These are phyloP conservation scores for Dactylellina leptospora DNA, from an alignment of 2,329 filamentous ascomycete species.

Conservation along the genomic window DNA sequence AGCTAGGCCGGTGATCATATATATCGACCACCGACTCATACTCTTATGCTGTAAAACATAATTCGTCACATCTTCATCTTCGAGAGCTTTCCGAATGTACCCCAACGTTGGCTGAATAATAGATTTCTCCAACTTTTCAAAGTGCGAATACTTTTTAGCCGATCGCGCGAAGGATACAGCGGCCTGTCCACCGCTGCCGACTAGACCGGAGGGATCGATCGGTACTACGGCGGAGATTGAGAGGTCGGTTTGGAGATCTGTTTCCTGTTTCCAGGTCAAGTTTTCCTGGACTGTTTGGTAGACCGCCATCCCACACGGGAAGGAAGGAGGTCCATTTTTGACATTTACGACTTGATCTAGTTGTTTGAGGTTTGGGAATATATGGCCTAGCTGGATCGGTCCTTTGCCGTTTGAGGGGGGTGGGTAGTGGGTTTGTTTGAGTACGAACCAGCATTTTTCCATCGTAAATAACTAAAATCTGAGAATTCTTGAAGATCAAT, in stretches of 20 bases:
- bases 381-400: not conserved
- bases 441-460: conserved; percentile 19
- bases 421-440: conserved; percentile 4
- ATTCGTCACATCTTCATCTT: not conserved
- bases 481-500: not conserved
- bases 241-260: not conserved
- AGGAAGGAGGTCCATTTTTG: not conserved
- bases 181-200: not conserved
- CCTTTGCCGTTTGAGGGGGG: not conserved
- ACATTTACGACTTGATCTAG: conserved; percentile 19
- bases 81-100: not conserved
- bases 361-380: conserved; percentile 1
- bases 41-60: not conserved
- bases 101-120: not conserved
- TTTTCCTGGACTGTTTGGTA: not conserved
- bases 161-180: not conserved
- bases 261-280: not conserved
- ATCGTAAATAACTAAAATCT: no score
- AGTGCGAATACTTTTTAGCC: conserved; percentile 3
- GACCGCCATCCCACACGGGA: not conserved
- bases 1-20: conserved; percentile 7
- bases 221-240: not conserved
- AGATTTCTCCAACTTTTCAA: not conserved
- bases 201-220: not conserved
- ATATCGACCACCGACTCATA: not conserved